Percentiles rank a stretch among this genome's conserved stretches.
Evolutionary conservation across 306 rosid genomes (phyloP).

Genomic region (Quercus agrifolia): DNA sequence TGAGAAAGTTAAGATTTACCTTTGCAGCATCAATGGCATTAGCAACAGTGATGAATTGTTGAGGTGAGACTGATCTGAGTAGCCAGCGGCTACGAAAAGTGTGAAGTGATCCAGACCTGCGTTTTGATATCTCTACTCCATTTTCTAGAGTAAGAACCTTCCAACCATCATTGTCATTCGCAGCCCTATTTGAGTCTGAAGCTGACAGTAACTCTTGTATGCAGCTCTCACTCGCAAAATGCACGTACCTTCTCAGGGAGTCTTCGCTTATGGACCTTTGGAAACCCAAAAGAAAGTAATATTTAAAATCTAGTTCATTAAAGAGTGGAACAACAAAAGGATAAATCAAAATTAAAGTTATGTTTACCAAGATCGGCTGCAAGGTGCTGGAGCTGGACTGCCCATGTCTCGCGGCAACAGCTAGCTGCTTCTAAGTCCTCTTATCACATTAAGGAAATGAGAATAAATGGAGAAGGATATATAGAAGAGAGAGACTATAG

Average conservation of each 20-base stretch:
- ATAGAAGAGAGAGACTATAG: not conserved
- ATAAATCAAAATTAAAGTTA: not conserved
- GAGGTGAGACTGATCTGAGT: conserved; percentile 63
- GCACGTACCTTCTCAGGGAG: conserved; percentile 71
- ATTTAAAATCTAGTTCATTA: not conserved
- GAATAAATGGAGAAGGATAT: not conserved
- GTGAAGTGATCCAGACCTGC: conserved; percentile 71
- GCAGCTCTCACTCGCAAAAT: conserved; percentile 79
- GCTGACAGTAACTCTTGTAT: conserved; percentile 80
- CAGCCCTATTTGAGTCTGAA: conserved; percentile 51
- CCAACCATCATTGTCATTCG: conserved; percentile 51
- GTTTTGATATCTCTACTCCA: conserved; percentile 76
- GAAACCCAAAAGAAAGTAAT: not conserved
- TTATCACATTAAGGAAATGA: conserved; percentile 10
- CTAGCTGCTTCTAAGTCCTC: not conserved
- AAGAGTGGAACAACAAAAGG: not conserved
- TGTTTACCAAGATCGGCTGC: conserved; percentile 77
- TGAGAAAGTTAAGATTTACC: conserved; percentile 35
- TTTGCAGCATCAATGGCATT: conserved; percentile 91
- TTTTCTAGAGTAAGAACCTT: conserved; percentile 59
- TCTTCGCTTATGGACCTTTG: conserved; percentile 87
- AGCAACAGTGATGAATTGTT: conserved; percentile 77
- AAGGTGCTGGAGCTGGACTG: conserved; percentile 53
- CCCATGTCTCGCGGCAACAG: conserved; percentile 36
- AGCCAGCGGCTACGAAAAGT: conserved; percentile 80